A percentile compares a stretch with the other conserved stretches of the same genome.
Conservation (phyloP, 1,284 basidiomycete genomes). For the Ceratobasidium sp. region DNA sequence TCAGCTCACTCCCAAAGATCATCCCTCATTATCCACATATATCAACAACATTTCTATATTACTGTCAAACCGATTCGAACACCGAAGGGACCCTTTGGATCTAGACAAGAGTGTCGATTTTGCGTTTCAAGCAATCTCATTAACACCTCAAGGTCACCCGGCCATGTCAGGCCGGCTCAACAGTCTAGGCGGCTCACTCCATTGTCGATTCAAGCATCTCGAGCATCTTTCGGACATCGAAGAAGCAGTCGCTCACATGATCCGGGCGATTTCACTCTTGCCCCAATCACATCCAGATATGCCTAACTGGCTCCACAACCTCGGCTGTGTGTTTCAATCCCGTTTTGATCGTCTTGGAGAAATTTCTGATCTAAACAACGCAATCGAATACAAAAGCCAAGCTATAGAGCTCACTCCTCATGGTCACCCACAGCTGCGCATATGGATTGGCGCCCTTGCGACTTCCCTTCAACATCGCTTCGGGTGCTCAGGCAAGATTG, state of each 20-base stretch:
- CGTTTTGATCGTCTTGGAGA: neutral
- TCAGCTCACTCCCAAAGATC: too few relatives aligned
- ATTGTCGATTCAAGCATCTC: neutral
- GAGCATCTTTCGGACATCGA: neutral
- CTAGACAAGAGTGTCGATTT: too few relatives aligned
- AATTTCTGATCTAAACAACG: neutral
- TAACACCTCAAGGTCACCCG: neutral
- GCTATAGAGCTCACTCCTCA: neutral
- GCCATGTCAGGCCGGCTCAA: neutral
- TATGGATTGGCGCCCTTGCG: too few relatives aligned
- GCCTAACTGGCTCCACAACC: neutral
- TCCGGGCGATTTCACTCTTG: neutral
- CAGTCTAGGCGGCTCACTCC: neutral
- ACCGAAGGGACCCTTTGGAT: too few relatives aligned
- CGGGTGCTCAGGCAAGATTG: too few relatives aligned
- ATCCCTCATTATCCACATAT: too few relatives aligned
- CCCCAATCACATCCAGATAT: neutral
- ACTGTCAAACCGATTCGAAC: too few relatives aligned
- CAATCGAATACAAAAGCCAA: neutral
- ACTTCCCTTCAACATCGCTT: too few relatives aligned
- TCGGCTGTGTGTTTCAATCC: neutral
- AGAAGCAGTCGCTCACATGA: neutral
- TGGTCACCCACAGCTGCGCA: too few relatives aligned
- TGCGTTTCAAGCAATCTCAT: neutral
- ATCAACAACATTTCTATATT: too few relatives aligned